Evolutionary conservation across 441 rosid species (phyloP), one percentile per base, ranked within the genome.

Genomic region (Brassica hybrid): DNA sequence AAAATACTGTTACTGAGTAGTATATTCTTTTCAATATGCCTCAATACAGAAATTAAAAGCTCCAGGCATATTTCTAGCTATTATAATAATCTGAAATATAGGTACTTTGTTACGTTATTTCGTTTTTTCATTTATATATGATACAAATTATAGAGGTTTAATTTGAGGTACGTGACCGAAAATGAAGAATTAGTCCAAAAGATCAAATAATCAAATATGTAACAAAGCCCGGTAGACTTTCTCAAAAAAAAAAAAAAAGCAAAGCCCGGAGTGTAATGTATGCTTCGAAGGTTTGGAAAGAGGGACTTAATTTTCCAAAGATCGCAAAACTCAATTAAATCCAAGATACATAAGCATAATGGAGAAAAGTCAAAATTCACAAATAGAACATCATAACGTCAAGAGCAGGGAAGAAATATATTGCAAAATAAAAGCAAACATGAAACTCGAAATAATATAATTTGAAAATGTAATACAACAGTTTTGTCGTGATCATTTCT

Each of bases 401-500:
- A 27, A 27, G 32, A 27, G 6, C 32, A 5, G 32, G 32, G 32
- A 27, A 27, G 6, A 27, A 4, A 27, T 27, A 27, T 27, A 27
- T 4, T 27, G 32, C 32, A 27, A 27, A 21, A 27, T 27, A 27
- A 27, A 27, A 27, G 1, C 32, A 27, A 27, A 27, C 32, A 27
- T 27, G 32, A 27, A 27, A 27, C 32, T 27, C 32, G 32, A 27
- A 27, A 27, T 27, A 27, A 27, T 27, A 27, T 27, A 27, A 27
- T 27, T 27, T 27, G 32, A 27, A 27, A 27, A 27, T 27, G 32
- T 4, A 27, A 27, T 27, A 27, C 56, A 72, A 54, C 4, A 21
- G 18, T 71, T 27, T 43, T 4, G 10, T 32, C 43, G 43, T 62
- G 38, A 64, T 36, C 48, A 65, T 65, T 67, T 67, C 19, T 67